Percentiles rank a stretch among this genome's conserved stretches.
These are phyloP conservation scores for Dactylellina haptotyla DNA, from an alignment of 2,329 filamentous ascomycete genomes.

Conservation along the genomic window DNA sequence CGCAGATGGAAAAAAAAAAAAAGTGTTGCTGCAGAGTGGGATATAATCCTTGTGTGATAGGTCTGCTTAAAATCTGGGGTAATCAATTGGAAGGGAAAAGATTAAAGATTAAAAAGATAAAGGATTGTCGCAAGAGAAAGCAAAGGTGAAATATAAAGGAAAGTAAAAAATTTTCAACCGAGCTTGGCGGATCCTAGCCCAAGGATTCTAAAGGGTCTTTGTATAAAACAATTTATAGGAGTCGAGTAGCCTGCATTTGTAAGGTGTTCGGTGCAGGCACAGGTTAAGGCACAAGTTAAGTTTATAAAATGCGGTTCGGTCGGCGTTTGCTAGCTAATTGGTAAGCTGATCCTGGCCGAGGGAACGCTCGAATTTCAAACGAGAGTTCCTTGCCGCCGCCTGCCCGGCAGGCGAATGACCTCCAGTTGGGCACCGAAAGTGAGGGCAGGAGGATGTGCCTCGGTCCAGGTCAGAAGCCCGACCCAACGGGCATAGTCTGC, in stretches of 20 bases:
- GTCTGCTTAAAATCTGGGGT: constrained; percentile 17
- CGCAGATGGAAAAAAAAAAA: background rate
- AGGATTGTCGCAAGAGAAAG: background rate
- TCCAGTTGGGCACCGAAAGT: constrained; percentile 24
- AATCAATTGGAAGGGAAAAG: constrained; percentile 26
- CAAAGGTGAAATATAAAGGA: constrained; percentile 22
- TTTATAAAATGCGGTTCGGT: constrained; percentile 40
- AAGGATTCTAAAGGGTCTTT: constrained; percentile 19
- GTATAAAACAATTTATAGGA: constrained; percentile 11
- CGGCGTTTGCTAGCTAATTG: constrained; percentile 49
- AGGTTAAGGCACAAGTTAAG: constrained; percentile 9
- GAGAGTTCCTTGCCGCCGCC: constrained; percentile 34
- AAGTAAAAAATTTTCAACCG: constrained; percentile 33
- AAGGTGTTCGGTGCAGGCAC: constrained; percentile 28
- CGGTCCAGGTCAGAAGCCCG: constrained; percentile 28
- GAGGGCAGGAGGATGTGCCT: constrained; percentile 33
- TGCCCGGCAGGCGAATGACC: constrained; percentile 32
- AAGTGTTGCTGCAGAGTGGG: constrained; percentile 19
- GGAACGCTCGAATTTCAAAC: constrained; percentile 30
- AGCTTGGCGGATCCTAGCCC: constrained; percentile 42
- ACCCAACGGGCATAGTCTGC: constrained; percentile 15
- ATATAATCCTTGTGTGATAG: constrained; percentile 12
- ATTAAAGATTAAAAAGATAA: background rate
- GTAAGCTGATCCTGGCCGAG: constrained; percentile 54
- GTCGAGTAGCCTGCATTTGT: constrained; percentile 46